phyloP scores from a whole-genome alignment of 78 protist species.

The Thecamonas trahens region DNA sequence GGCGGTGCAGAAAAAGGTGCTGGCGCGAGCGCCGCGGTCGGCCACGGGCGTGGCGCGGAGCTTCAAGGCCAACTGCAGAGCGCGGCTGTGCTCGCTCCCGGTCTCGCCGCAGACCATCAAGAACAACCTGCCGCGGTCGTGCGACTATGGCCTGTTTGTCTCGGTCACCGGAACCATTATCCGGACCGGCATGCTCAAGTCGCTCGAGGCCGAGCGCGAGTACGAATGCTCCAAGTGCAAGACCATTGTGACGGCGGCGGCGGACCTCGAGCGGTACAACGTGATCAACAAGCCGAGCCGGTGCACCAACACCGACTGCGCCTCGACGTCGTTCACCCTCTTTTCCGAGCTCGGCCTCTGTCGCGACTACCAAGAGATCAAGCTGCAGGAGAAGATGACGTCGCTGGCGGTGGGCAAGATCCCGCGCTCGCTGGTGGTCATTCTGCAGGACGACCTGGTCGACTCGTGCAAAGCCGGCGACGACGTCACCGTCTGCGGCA shows the following conservation, averaged over 20 bases:
- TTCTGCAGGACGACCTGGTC: conserved; percentile 78
- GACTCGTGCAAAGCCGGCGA: conserved; percentile 90
- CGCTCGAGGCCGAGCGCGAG: conserved; percentile 14
- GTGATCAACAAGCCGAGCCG: conserved; percentile 4
- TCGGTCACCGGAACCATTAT: conserved; percentile 25
- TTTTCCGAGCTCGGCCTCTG: neutral
- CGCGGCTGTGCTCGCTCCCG: neutral
- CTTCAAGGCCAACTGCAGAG: neutral
- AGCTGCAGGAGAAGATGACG: conserved; percentile 75
- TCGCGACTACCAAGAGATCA: conserved; percentile 65
- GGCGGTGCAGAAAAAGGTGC: neutral
- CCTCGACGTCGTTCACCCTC: neutral
- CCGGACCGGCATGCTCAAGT: conserved; percentile 15
- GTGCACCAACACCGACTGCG: conserved; percentile 5
- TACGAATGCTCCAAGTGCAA: conserved; percentile 25
- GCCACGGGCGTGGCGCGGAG: neutral
- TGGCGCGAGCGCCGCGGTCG: neutral
- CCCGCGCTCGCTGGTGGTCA: conserved; percentile 75
- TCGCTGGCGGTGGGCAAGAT: conserved; percentile 63
- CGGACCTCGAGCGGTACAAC: conserved; percentile 19
- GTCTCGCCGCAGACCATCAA: neutral
- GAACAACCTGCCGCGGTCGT: conserved; percentile 9
- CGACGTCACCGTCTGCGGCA: conserved; percentile 59
- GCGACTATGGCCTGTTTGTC: conserved; percentile 7
- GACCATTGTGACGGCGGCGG: neutral